Conservation (phyloP, 768 basidiomycete species). For the Trichaptum fuscoviolaceum region DNA sequence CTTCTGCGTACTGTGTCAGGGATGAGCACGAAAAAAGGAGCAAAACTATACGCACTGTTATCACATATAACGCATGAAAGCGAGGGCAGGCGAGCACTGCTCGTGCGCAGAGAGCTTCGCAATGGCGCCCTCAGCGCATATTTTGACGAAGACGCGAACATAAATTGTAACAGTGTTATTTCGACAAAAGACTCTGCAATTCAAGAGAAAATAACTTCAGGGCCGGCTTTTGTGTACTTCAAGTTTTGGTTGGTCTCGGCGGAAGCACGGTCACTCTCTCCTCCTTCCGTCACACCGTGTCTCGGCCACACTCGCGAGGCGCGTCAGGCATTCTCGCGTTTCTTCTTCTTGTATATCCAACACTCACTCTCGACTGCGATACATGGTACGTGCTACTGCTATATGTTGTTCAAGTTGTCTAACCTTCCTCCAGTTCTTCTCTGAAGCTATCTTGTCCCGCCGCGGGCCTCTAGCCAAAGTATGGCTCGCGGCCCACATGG, state of each 20-base stretch:
- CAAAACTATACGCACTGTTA: not conserved
- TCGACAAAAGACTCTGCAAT: not conserved
- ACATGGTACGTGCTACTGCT: slow-evolving; percentile 9
- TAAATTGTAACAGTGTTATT: not conserved
- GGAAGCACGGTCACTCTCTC: not conserved
- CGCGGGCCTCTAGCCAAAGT: slow-evolving; percentile 93
- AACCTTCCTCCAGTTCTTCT: slow-evolving; percentile 67
- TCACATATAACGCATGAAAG: not conserved
- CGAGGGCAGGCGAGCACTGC: not conserved
- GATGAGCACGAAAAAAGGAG: not conserved
- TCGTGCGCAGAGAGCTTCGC: not conserved
- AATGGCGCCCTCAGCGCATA: slow-evolving; percentile 1
- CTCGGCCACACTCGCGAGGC: slow-evolving; percentile 1
- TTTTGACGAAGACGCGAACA: slow-evolving; percentile 14
- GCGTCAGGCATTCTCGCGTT: not conserved
- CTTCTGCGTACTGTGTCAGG: not conserved
- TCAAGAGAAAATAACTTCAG: not conserved
- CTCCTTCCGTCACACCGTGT: not conserved
- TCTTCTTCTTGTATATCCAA: slow-evolving; percentile 10
- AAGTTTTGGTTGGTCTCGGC: too few relatives aligned
- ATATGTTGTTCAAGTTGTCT: slow-evolving; percentile 1
- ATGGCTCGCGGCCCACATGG: slow-evolving; percentile 99
- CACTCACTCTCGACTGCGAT: slow-evolving; percentile 10
- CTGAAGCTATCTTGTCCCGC: slow-evolving; percentile 89
- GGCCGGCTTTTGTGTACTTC: not conserved